A percentile compares a stretch with the other conserved stretches of the same genome.
Evolutionary conservation across 345 rosid species (phyloP).

Genomic region (Citrus inodora): DNA sequence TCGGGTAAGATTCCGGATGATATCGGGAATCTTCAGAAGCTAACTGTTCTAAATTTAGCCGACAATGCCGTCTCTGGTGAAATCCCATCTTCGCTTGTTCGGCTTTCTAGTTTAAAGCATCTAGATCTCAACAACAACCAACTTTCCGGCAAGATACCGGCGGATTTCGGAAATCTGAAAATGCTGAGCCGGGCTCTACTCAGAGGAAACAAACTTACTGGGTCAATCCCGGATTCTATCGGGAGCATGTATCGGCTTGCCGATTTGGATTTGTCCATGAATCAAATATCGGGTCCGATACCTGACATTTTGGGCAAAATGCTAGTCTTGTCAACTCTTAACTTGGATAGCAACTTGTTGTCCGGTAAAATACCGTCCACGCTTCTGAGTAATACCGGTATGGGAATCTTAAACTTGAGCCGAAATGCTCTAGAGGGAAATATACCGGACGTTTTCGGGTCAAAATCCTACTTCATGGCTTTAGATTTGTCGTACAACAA

Average conservation of each 20-base stretch:
- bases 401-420: slow-evolving; percentile 74
- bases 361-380: slow-evolving; percentile 57
- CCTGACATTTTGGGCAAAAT: slow-evolving; percentile 69
- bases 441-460: slow-evolving; percentile 76
- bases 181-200: slow-evolving; percentile 79
- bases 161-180: slow-evolving; percentile 62
- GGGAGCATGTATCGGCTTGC: slow-evolving; percentile 64
- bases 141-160: slow-evolving; percentile 62
- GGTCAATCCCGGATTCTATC: slow-evolving; percentile 64
- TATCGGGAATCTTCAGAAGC: slow-evolving; percentile 60
- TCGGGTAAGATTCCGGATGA: slow-evolving; percentile 63
- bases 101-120: slow-evolving; percentile 60
- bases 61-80: slow-evolving; percentile 65
- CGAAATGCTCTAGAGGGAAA: slow-evolving; percentile 65
- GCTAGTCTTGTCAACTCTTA: slow-evolving; percentile 77
- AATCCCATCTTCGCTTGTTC: slow-evolving; percentile 62
- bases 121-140: slow-evolving; percentile 66
- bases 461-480: slow-evolving; percentile 64
- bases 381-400: slow-evolving; percentile 50
- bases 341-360: slow-evolving; percentile 58
- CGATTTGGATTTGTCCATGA: slow-evolving; percentile 73
- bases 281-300: slow-evolving; percentile 54
- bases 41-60: slow-evolving; percentile 73
- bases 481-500: slow-evolving; percentile 75
- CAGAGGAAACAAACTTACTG: slow-evolving; percentile 65